phyloP scores from a whole-genome alignment of 345 rosid genomes.

The Moringa oleifera region DNA sequence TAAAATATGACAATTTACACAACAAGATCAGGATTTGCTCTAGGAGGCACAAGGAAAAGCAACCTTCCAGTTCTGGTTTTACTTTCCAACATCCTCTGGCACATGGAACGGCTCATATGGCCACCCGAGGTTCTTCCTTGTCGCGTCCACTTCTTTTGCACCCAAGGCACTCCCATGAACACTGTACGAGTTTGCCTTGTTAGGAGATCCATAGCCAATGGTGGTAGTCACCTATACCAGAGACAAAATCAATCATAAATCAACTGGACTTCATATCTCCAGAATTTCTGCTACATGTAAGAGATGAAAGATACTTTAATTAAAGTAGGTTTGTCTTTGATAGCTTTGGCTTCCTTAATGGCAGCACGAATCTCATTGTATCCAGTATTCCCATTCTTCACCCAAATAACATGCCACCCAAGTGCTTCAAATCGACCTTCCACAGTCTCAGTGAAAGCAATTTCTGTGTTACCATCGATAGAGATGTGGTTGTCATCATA shows the following conservation, averaged over 20 bases:
- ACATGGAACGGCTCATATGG: conserved; percentile 89
- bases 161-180: conserved; percentile 98
- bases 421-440: conserved; percentile 88
- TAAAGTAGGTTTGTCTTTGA: conserved; percentile 87
- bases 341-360: conserved; percentile 95
- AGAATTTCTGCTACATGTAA: not conserved
- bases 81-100: conserved; percentile 91
- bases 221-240: conserved; percentile 69
- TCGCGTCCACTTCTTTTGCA: conserved; percentile 98
- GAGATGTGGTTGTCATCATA: conserved; percentile 99
- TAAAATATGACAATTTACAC: conserved; percentile 4
- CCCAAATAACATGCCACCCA: conserved; percentile 99
- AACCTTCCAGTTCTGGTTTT: not conserved
- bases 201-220: conserved; percentile 97
- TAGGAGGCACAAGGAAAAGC: conserved; percentile 24
- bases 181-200: conserved; percentile 91
- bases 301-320: conserved; percentile 48
- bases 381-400: conserved; percentile 97
- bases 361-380: conserved; percentile 99
- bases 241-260: not conserved
- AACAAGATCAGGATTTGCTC: conserved; percentile 35
- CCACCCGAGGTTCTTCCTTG: conserved; percentile 97
- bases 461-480: conserved; percentile 95
- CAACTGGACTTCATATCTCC: too few relatives aligned
- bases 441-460: conserved; percentile 92